These are phyloP conservation scores for Gastrodia elata DNA, from an alignment of 106 monocot species.

Conservation along the genomic window DNA sequence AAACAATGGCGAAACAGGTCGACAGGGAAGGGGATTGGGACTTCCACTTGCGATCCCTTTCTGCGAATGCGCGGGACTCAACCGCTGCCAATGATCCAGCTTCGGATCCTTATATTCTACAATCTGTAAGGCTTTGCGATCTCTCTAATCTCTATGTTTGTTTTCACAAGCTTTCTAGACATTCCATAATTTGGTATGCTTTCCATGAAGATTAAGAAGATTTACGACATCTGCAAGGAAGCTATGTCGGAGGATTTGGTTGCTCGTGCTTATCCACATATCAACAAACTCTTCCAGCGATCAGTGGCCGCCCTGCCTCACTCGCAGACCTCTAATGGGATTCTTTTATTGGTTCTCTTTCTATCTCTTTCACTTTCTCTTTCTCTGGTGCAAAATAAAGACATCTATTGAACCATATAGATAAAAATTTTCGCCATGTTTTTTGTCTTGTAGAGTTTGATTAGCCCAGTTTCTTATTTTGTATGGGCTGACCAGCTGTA, in stretches of 20 bases:
- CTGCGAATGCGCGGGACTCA: slow-evolving; percentile 66
- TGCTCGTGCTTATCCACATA: slow-evolving; percentile 60
- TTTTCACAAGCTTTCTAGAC: background rate
- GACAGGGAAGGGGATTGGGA: slow-evolving; percentile 34
- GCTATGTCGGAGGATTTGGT: slow-evolving; percentile 65
- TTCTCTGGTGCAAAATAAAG: no score
- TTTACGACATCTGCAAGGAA: slow-evolving; percentile 74
- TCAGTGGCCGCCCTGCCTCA: slow-evolving; percentile 40
- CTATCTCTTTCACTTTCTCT: background rate
- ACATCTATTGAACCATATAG: no score
- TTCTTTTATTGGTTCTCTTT: slow-evolving; percentile 49
- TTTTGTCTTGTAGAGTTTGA: background rate
- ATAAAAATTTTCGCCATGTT: background rate
- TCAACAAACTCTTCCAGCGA: slow-evolving; percentile 91
- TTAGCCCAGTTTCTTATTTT: background rate
- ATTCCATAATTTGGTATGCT: slow-evolving; percentile 1
- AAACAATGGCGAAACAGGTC: background rate
- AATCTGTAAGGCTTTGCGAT: slow-evolving; percentile 33
- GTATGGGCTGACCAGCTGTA: background rate
- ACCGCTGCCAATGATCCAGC: slow-evolving; percentile 59
- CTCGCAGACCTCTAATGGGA: slow-evolving; percentile 55
- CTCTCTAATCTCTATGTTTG: background rate
- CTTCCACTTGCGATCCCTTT: slow-evolving; percentile 81
- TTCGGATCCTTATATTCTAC: slow-evolving; percentile 70
- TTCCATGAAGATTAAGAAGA: slow-evolving; percentile 40